Evolutionary conservation across 352 stramenopile genomes (phyloP).

Genomic region (Globisporangium spinosum): DNA sequence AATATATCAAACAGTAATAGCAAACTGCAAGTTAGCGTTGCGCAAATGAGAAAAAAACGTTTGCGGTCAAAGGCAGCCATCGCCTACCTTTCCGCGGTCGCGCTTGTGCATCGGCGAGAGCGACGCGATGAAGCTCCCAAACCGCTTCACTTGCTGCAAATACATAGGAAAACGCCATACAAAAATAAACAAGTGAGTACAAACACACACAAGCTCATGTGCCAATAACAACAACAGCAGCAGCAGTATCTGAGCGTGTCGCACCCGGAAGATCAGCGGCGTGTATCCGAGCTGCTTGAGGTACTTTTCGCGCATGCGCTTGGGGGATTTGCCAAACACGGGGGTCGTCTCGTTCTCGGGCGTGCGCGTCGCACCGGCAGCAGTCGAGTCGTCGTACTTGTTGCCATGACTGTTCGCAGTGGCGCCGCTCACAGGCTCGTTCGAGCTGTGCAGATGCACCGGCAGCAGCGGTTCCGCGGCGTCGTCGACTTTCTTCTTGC

Average conservation of each 20-base stretch:
- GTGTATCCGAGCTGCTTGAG: conserved; percentile 76
- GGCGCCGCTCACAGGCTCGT: conserved; percentile 18
- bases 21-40: too few relatives aligned
- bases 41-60: too few relatives aligned
- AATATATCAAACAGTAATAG: too few relatives aligned
- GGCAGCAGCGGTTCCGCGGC: conserved; percentile 54
- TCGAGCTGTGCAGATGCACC: conserved; percentile 29
- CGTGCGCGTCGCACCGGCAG: neutral
- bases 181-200: neutral
- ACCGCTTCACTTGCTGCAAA: conserved; percentile 61
- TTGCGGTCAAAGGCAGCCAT: neutral
- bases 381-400: conserved; percentile 13
- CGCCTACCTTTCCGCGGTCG: conserved; percentile 12
- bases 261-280: conserved; percentile 62
- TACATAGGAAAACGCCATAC: neutral
- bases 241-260: too few relatives aligned
- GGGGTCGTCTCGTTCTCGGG: conserved; percentile 6
- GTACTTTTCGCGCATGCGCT: conserved; percentile 58
- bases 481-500: neutral
- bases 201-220: too few relatives aligned
- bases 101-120: conserved; percentile 63
- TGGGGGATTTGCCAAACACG: conserved; percentile 30
- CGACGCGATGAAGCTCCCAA: conserved; percentile 68
- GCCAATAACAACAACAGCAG: too few relatives aligned
- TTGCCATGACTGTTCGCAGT: conserved; percentile 19